These are phyloP conservation scores for Delonix regia DNA, from an alignment of 306 rosid species.

Conservation along the genomic window DNA sequence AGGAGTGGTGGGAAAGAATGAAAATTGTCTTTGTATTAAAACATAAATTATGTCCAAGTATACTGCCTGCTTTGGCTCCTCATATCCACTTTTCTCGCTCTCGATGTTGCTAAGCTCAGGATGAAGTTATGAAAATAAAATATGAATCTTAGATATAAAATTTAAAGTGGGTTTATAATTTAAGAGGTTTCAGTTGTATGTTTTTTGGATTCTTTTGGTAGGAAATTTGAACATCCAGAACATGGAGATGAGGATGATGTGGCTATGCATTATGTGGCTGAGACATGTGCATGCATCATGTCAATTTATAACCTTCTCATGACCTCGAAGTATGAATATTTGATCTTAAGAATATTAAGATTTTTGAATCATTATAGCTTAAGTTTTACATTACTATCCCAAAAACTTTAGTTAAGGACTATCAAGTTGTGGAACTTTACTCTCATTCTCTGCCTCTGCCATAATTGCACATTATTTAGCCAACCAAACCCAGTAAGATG, in stretches of 20 bases:
- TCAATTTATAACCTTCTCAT: background rate
- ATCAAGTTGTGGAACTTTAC: background rate
- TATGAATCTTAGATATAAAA: background rate
- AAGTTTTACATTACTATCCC: background rate
- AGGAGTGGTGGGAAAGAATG: background rate
- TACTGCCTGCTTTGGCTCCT: background rate
- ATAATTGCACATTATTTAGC: background rate
- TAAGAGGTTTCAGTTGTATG: background rate
- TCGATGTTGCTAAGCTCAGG: background rate
- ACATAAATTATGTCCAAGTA: background rate
- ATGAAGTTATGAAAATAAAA: background rate
- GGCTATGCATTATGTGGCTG: background rate
- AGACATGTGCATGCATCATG: background rate
- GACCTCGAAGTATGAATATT: conserved; percentile 8
- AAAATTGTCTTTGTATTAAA: background rate
- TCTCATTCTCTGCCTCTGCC: background rate
- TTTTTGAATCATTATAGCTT: background rate
- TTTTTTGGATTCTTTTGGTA: background rate
- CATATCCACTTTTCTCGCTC: background rate
- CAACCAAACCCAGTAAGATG: background rate
- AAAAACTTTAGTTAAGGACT: background rate
- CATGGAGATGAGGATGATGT: background rate
- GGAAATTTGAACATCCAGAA: conserved; percentile 3
- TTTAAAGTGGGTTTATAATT: background rate
- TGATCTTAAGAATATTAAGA: background rate